phyloP scores from a whole-genome alignment of 257 asterid species.

The Euphrasia confusa region DNA sequence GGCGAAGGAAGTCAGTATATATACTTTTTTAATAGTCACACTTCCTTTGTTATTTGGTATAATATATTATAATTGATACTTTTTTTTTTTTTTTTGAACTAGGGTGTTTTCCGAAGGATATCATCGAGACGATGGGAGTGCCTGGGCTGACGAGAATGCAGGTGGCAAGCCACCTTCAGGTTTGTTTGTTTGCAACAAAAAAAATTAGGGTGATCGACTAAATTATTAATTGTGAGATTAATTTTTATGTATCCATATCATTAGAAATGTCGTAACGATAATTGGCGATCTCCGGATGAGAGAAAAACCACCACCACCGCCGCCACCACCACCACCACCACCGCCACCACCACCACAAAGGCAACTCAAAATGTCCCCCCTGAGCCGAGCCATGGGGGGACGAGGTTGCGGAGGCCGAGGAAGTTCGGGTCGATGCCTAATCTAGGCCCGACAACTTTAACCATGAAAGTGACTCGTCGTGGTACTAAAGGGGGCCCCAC shows the following conservation, averaged over 20 bases:
- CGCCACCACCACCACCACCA: not conserved
- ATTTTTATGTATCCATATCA: too few relatives aligned
- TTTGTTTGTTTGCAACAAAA: not conserved
- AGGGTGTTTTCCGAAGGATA: conserved; percentile 51
- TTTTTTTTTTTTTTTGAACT: too few relatives aligned
- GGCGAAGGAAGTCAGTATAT: not conserved
- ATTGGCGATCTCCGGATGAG: conserved; percentile 35
- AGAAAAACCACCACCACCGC: conserved; percentile 2
- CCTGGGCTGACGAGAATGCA: conserved; percentile 53
- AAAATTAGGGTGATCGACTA: too few relatives aligned
- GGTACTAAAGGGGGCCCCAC: not conserved
- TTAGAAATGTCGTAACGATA: conserved; percentile 45
- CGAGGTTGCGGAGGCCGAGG: not conserved
- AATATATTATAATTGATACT: not conserved
- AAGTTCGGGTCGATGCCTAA: not conserved
- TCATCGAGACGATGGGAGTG: conserved; percentile 36
- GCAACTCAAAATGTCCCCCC: not conserved
- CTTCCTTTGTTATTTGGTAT: not conserved
- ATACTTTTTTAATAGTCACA: not conserved
- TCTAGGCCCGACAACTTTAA: not conserved
- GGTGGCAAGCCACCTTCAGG: conserved; percentile 56
- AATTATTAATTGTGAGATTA: too few relatives aligned
- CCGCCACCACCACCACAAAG: not conserved
- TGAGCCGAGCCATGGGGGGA: not conserved
- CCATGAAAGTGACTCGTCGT: not conserved